phyloP scores from a whole-genome alignment of 371 early-diverging fungal genomes.

The Mortierella sp. region DNA sequence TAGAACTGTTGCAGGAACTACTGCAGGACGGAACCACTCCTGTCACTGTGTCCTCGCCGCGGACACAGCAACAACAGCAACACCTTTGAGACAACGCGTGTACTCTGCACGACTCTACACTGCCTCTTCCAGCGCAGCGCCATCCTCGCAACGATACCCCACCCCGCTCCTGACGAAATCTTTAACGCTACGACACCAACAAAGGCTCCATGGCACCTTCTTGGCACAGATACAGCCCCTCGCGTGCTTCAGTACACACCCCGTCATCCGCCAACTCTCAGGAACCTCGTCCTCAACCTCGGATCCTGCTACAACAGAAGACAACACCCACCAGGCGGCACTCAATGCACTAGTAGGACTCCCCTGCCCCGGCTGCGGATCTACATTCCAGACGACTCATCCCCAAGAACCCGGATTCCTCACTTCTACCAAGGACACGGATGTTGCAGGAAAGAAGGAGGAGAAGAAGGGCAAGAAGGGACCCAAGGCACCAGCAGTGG shows the following conservation, averaged over 20 bases:
- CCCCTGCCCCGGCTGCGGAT: conserved; percentile 54
- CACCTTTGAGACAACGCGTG: neutral
- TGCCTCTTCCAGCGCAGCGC: neutral
- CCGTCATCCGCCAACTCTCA: neutral
- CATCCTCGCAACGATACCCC: neutral
- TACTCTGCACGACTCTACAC: neutral
- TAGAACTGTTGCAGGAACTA: neutral
- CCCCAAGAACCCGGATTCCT: conserved; percentile 43
- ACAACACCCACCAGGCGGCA: neutral
- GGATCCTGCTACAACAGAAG: neutral
- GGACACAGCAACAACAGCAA: neutral
- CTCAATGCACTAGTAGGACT: conserved; percentile 28
- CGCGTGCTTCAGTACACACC: neutral
- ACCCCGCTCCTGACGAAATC: neutral
- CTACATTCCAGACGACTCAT: conserved; percentile 33
- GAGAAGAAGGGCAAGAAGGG: neutral
- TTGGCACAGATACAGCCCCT: conserved; percentile 3
- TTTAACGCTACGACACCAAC: neutral
- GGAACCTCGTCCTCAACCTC: neutral
- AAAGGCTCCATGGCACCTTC: neutral
- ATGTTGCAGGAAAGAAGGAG: neutral
- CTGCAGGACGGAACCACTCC: neutral
- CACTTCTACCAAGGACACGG: neutral
- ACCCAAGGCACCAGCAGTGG: neutral
- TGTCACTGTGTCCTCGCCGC: neutral